Evolutionary conservation across 345 rosid species (phyloP).

Genomic region (Schrenkiella parvula): DNA sequence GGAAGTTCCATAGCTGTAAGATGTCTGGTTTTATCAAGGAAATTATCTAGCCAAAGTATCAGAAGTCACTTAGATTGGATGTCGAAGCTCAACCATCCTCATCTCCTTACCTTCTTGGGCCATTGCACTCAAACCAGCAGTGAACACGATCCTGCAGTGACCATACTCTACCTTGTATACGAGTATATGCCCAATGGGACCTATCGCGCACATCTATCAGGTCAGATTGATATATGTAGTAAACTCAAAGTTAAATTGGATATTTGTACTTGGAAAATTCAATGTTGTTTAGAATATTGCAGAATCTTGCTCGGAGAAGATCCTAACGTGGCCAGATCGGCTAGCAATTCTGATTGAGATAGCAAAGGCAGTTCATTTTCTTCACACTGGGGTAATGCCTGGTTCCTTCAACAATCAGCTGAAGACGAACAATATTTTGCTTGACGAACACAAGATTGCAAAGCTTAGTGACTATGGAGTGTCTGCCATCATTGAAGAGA

Average conservation of each 20-base stretch:
- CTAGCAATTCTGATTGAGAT: constrained; percentile 71
- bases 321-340: constrained; percentile 81
- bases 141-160: constrained; percentile 45
- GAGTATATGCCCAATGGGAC: constrained; percentile 68
- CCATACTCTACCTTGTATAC: constrained; percentile 65
- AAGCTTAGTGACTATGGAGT: constrained; percentile 95
- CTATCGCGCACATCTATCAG: constrained; percentile 73
- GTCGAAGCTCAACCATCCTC: constrained; percentile 89
- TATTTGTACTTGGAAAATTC: constrained; percentile 3
- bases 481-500: constrained; percentile 62
- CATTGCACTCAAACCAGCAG: constrained; percentile 58
- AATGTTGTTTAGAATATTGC: constrained; percentile 20
- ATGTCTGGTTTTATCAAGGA: constrained; percentile 53
- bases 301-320: constrained; percentile 69
- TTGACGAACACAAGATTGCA: constrained; percentile 84
- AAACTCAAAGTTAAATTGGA: background rate
- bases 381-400: constrained; percentile 82
- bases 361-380: constrained; percentile 95
- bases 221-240: constrained; percentile 35
- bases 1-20: constrained; percentile 71
- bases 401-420: constrained; percentile 67
- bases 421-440: constrained; percentile 74
- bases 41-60: constrained; percentile 66
- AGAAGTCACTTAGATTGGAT: constrained; percentile 67
- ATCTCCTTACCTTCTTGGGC: constrained; percentile 80